Evolutionary conservation across 2,329 filamentous ascomycete genomes (phyloP).

Genomic region (Microdochium trichocladiopsis): DNA sequence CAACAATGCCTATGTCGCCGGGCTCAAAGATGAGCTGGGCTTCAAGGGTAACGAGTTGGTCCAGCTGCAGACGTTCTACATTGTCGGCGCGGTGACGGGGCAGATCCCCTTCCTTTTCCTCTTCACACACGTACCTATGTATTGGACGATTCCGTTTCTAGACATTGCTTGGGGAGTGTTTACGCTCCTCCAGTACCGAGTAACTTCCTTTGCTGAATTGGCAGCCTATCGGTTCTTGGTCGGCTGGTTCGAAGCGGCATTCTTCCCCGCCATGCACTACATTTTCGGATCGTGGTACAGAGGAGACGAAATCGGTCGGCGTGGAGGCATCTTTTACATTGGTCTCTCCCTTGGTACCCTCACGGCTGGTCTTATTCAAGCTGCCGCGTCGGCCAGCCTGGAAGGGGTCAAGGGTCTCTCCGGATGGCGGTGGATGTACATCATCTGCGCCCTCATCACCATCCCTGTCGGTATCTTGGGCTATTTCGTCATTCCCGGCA

Average conservation of each 20-base stretch:
- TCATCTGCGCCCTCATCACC: conserved; percentile 45
- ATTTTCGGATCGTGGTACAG: conserved; percentile 41
- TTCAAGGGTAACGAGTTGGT: conserved; percentile 13
- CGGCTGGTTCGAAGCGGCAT: conserved; percentile 38
- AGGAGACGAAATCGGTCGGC: conserved; percentile 35
- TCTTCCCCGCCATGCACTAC: conserved; percentile 33
- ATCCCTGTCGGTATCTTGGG: conserved; percentile 45
- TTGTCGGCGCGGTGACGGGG: conserved; percentile 10
- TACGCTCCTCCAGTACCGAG: conserved; percentile 47
- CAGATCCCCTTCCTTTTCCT: conserved; percentile 12
- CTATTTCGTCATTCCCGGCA: conserved; percentile 43
- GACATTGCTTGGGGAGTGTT: conserved; percentile 49
- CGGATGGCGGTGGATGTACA: conserved; percentile 51
- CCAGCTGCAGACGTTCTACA: conserved; percentile 13
- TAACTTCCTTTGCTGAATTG: conserved; percentile 38
- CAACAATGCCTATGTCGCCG: conserved; percentile 21
- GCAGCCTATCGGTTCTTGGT: conserved; percentile 47
- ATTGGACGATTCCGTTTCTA: conserved; percentile 32
- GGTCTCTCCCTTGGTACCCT: conserved; percentile 43
- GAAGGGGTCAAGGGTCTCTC: conserved; percentile 36
- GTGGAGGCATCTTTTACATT: conserved; percentile 45
- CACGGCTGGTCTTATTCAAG: conserved; percentile 43
- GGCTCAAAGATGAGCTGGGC: conserved; percentile 12
- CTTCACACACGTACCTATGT: conserved; percentile 12
- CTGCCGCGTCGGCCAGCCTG: conserved; percentile 30